Percentiles rank a stretch among this genome's conserved stretches.
These are phyloP conservation scores for Pseudogymnoascus sp. DNA, from an alignment of 2,329 filamentous ascomycete species.

Conservation along the genomic window DNA sequence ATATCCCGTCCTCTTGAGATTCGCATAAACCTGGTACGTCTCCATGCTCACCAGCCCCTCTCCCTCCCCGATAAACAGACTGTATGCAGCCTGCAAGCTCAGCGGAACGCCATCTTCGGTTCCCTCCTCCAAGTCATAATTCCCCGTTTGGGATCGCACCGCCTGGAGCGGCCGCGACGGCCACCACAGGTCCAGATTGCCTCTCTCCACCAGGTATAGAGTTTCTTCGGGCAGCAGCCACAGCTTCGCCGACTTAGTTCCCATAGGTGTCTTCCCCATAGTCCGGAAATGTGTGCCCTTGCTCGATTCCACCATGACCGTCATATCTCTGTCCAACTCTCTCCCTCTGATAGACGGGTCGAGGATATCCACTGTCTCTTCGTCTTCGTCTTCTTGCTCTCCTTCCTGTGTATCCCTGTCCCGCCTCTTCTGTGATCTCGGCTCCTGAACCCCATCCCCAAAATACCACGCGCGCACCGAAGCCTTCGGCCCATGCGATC, in stretches of 20 bases:
- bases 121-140: slow-evolving; percentile 34
- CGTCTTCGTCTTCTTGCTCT: slow-evolving; percentile 17
- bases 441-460: slow-evolving; percentile 39
- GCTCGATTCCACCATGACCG: slow-evolving; percentile 64
- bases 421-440: slow-evolving; percentile 12
- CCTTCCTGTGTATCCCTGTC: neutral
- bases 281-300: slow-evolving; percentile 64
- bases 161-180: slow-evolving; percentile 48
- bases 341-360: slow-evolving; percentile 47
- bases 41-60: slow-evolving; percentile 61
- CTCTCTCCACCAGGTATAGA: slow-evolving; percentile 80
- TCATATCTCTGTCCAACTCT: slow-evolving; percentile 46
- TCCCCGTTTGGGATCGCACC: slow-evolving; percentile 24
- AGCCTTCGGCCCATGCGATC: slow-evolving; percentile 62
- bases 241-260: slow-evolving; percentile 52
- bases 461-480: slow-evolving; percentile 67
- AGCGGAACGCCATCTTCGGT: slow-evolving; percentile 66
- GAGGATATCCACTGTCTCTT: slow-evolving; percentile 17
- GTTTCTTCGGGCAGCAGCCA: slow-evolving; percentile 92
- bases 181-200: slow-evolving; percentile 82
- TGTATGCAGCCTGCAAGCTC: slow-evolving; percentile 84
- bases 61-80: slow-evolving; percentile 68
- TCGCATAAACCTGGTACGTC: slow-evolving; percentile 80
- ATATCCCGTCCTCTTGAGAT: slow-evolving; percentile 77
- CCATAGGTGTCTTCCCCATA: slow-evolving; percentile 59